phyloP scores from a whole-genome alignment of 352 stramenopile genomes.

The Stramenopiles sp. region DNA sequence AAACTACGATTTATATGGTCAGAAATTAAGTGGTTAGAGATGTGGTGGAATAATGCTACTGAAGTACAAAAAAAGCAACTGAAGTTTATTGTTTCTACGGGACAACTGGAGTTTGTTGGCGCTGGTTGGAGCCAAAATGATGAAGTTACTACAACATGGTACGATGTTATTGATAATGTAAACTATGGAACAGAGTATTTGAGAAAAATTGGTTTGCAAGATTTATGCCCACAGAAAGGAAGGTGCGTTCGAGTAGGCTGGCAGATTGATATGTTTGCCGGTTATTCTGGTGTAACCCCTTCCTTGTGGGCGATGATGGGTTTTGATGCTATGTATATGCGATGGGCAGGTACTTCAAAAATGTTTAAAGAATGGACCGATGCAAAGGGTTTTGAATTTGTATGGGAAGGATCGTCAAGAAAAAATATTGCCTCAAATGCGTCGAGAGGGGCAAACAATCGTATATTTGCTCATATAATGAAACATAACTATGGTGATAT shows the following conservation, averaged over 20 bases:
- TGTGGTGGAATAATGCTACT: neutral
- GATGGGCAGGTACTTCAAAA: no score
- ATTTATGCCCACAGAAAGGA: no score
- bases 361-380: no score
- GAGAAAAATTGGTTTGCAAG: no score
- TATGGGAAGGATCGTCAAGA: no score
- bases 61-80: neutral
- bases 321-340: neutral
- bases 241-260: neutral
- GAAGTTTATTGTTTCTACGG: neutral
- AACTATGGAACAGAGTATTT: neutral
- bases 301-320: neutral
- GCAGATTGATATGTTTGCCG: neutral
- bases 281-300: neutral
- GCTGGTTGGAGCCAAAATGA: neutral
- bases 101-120: conserved; percentile 1
- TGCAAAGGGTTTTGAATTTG: no score
- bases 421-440: no score
- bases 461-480: no score
- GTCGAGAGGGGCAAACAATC: no score
- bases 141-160: neutral
- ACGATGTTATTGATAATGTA: neutral
- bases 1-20: neutral
- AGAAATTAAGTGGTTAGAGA: neutral
- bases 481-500: no score